phyloP scores from a whole-genome alignment of 306 rosid genomes.

The Macrotyloma uniflorum region DNA sequence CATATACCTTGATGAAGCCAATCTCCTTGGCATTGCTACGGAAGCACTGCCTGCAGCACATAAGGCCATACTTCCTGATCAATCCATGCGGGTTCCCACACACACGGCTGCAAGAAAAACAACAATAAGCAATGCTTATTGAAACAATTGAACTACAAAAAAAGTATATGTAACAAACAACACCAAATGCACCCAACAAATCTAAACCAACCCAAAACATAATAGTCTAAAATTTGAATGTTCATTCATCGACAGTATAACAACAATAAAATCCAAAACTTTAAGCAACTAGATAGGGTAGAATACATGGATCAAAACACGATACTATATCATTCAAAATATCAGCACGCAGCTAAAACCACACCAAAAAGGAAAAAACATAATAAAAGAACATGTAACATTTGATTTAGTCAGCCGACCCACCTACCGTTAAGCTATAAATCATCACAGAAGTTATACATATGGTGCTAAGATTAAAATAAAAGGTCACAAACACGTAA shows the following conservation, averaged over 20 bases:
- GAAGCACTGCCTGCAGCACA: slow-evolving; percentile 99
- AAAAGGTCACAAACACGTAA: not conserved
- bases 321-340: not conserved
- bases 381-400: not conserved
- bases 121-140: not conserved
- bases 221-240: not conserved
- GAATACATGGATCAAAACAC: not conserved
- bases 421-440: not conserved
- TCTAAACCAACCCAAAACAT: slow-evolving; percentile 26
- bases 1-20: slow-evolving; percentile 83
- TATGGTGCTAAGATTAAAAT: no score
- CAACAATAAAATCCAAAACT: not conserved
- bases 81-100: slow-evolving; percentile 92
- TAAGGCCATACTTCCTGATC: slow-evolving; percentile 91
- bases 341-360: not conserved
- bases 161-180: not conserved
- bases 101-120: slow-evolving; percentile 44
- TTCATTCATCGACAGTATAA: not conserved
- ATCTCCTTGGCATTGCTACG: slow-evolving; percentile 98
- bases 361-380: not conserved
- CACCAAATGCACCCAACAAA: not conserved
- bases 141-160: not conserved
- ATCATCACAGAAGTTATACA: no score
- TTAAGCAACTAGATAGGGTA: not conserved
- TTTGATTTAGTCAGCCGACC: not conserved